These are phyloP conservation scores for Scutellaria barbata DNA, from an alignment of 257 asterid species.

Conservation along the genomic window DNA sequence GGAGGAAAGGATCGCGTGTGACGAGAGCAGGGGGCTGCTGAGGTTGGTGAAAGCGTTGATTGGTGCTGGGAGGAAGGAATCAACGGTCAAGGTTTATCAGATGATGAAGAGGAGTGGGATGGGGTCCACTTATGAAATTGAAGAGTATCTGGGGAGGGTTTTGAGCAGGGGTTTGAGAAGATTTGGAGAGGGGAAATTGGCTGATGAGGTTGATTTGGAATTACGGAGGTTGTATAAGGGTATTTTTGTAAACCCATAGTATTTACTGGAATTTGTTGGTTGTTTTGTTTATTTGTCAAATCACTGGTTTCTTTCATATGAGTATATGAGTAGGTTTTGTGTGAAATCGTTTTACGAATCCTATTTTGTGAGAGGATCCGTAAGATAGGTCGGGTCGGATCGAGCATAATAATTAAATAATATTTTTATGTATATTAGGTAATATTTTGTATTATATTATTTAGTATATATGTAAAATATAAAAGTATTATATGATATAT, in stretches of 20 bases:
- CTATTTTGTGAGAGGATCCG: too few relatives aligned
- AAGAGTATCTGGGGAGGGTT: constrained; percentile 74
- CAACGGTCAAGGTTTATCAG: constrained; percentile 74
- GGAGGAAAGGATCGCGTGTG: constrained; percentile 50
- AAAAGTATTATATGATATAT: too few relatives aligned
- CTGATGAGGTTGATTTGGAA: constrained; percentile 73
- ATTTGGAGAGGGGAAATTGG: constrained; percentile 68
- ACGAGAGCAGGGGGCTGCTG: constrained; percentile 62
- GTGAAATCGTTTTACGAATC: too few relatives aligned
- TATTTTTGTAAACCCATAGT: constrained; percentile 42
- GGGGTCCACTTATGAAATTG: constrained; percentile 54
- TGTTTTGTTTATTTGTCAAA: too few relatives aligned
- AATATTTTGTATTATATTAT: too few relatives aligned
- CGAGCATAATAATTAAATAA: too few relatives aligned
- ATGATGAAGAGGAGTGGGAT: constrained; percentile 68
- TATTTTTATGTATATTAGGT: too few relatives aligned
- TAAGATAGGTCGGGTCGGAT: too few relatives aligned
- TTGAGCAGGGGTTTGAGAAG: constrained; percentile 75
- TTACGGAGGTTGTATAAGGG: constrained; percentile 50
- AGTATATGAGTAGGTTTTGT: too few relatives aligned
- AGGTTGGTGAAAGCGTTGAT: constrained; percentile 76
- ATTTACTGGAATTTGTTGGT: too few relatives aligned
- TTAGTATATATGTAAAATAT: too few relatives aligned
- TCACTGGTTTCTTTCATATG: too few relatives aligned
- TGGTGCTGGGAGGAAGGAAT: constrained; percentile 58